phyloP scores from a whole-genome alignment of 2,329 filamentous ascomycete genomes.

The Diplodia sapinea region DNA sequence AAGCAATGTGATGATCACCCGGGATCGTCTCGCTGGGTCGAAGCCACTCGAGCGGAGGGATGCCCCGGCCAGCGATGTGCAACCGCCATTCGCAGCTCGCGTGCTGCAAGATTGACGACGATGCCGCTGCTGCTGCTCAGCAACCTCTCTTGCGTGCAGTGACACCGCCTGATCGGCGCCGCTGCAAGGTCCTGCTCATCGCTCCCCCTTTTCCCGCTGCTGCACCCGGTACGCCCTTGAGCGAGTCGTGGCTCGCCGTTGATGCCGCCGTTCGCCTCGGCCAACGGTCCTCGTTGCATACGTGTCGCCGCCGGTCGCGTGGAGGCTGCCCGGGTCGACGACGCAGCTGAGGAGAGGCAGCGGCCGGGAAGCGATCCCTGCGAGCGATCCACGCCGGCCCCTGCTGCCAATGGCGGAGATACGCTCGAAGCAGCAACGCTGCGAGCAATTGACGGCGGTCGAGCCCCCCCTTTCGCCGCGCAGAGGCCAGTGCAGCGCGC shows the following conservation, averaged over 20 bases:
- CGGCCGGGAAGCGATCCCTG: slow-evolving; percentile 28
- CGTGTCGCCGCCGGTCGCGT: slow-evolving; percentile 12
- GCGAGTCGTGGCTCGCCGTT: slow-evolving; percentile 22
- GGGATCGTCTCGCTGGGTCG: slow-evolving; percentile 29
- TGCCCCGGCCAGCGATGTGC: slow-evolving; percentile 26
- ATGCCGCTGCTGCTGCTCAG: slow-evolving; percentile 10
- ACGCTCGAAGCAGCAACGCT: slow-evolving; percentile 26
- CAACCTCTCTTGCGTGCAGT: slow-evolving; percentile 26
- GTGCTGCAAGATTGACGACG: slow-evolving; percentile 27
- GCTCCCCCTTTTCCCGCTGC: slow-evolving; percentile 9
- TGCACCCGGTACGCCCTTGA: neutral
- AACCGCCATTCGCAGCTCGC: slow-evolving; percentile 16
- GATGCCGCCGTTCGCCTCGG: slow-evolving; percentile 23
- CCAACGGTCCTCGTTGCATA: slow-evolving; percentile 26
- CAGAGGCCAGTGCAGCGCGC: slow-evolving; percentile 17
- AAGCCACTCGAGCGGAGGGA: slow-evolving; percentile 28
- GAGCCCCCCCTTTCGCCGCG: slow-evolving; percentile 1
- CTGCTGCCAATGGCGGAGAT: slow-evolving; percentile 24
- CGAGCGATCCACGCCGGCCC: slow-evolving; percentile 29
- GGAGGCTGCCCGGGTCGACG: slow-evolving; percentile 10
- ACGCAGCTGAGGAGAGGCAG: slow-evolving; percentile 22
- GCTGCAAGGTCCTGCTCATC: slow-evolving; percentile 23
- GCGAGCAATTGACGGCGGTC: slow-evolving; percentile 23
- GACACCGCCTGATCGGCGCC: slow-evolving; percentile 19
- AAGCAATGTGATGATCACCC: slow-evolving; percentile 31